Percentiles rank a stretch among this genome's conserved stretches.
phyloP scores from a whole-genome alignment of 1,284 basidiomycete species.

The Cryptococcus floricola region DNA sequence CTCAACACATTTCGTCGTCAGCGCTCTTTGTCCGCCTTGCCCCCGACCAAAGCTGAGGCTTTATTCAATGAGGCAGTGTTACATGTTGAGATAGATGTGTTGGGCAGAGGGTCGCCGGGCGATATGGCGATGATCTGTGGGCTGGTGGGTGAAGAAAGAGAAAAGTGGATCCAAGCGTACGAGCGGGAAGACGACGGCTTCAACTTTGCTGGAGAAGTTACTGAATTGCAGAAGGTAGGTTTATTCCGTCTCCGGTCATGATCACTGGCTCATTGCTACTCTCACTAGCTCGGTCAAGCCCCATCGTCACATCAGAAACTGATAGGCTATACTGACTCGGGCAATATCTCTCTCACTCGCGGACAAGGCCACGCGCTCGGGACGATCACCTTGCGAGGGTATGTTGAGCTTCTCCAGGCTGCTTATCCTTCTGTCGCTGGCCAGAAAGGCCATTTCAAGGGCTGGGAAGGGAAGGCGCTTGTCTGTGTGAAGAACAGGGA shows the following conservation, averaged over 20 bases:
- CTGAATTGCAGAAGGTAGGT: constrained; percentile 52
- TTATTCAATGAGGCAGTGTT: constrained; percentile 62
- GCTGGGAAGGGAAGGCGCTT: constrained; percentile 25
- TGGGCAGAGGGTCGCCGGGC: constrained; percentile 65
- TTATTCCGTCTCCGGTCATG: background rate
- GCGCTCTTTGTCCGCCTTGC: constrained; percentile 53
- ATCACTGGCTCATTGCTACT: constrained; percentile 4
- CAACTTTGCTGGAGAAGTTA: constrained; percentile 27
- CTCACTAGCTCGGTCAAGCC: constrained; percentile 53
- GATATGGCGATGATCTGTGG: constrained; percentile 68
- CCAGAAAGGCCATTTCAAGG: constrained; percentile 29
- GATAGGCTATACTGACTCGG: constrained; percentile 75
- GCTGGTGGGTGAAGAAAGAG: constrained; percentile 55
- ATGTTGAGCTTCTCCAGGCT: constrained; percentile 51
- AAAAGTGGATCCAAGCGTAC: constrained; percentile 51
- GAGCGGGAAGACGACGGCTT: constrained; percentile 31
- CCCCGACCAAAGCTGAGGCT: constrained; percentile 43
- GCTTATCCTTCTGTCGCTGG: constrained; percentile 29
- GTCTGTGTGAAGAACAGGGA: constrained; percentile 53
- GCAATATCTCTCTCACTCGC: constrained; percentile 69
- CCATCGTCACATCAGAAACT: constrained; percentile 52
- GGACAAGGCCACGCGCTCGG: constrained; percentile 72
- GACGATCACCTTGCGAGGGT: constrained; percentile 58
- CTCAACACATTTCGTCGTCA: constrained; percentile 61
- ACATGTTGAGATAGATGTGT: constrained; percentile 60